phyloP scores from a whole-genome alignment of 805 yeast genomes.

The Brettanomyces sp. region DNA sequence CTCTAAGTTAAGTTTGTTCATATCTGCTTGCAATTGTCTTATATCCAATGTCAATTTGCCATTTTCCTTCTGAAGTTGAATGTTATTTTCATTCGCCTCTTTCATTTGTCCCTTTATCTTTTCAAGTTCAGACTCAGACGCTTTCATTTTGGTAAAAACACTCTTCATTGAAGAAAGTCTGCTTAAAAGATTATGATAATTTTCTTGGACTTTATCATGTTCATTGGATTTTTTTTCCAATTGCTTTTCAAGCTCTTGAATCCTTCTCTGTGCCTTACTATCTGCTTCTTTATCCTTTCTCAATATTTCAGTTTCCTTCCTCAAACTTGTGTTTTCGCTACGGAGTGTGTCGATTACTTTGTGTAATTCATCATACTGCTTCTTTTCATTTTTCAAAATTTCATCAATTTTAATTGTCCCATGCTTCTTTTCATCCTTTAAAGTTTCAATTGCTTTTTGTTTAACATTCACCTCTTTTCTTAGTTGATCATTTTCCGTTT shows the following conservation, averaged over 20 bases:
- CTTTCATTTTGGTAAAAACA: conserved; percentile 65
- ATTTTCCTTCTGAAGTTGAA: neutral
- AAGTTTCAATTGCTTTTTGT: neutral
- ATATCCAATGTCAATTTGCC: neutral
- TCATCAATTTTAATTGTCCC: neutral
- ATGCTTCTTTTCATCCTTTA: conserved; percentile 1
- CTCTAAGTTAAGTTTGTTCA: conserved; percentile 38
- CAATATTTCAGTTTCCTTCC: neutral
- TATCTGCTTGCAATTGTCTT: conserved; percentile 21
- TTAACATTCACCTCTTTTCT: no score
- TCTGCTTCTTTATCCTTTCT: no score
- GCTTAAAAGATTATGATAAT: conserved; percentile 53
- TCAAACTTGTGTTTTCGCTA: no score
- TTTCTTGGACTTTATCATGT: conserved; percentile 46
- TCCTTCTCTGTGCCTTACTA: neutral
- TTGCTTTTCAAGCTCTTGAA: conserved; percentile 10
- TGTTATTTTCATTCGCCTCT: conserved; percentile 20
- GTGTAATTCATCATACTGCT: no score
- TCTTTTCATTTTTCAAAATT: neutral
- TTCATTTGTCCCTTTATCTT: conserved; percentile 33
- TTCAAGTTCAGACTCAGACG: conserved; percentile 54
- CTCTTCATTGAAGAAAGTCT: conserved; percentile 66
- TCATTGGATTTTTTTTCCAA: conserved; percentile 34
- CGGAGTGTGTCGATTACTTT: no score
- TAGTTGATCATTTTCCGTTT: no score